Evolutionary conservation across 2,329 filamentous ascomycete genomes (phyloP), one percentile per base, ranked within the genome.

Genomic region (Penicillium palitans): DNA sequence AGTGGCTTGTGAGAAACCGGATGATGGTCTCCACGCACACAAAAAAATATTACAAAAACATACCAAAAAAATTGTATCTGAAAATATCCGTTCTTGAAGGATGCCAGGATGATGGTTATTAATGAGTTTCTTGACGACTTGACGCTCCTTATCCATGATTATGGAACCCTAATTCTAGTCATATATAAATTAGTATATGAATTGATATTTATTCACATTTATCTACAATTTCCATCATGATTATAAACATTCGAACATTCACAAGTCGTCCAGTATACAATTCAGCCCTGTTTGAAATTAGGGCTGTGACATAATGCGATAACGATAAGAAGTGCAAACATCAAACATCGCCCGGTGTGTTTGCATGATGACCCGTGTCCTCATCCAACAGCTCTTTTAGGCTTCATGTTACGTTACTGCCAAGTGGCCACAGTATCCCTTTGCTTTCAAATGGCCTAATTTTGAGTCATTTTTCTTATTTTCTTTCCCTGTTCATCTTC

Each of bases 351-450:
- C 2, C 40, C 13, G 10, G 17, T 6, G 39, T 58, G 55, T 56
- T 60, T 58, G 57, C 55, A 63, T 65, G 47, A 59, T 60, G 60
- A 63, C 64, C 64, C 64, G 64, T 68, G 66, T 65, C 66, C 66
- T 68, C 61, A 58, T 55, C 52, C 45, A 59, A 62, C 54, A 58
- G 55, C 62, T 59, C 60, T 50, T 63, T 57, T 21, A 50, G 31
- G 59, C 52, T 66, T 66, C 65, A 71, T 60, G 66, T 71, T 70
- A 52, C 47, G 66, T 71, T 69, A 50, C 45, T 27, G 54, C 68
- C 70, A 73, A 64, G 68, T 73, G 70, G 68, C 70, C 71, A 66
- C 61, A 61, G 61, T 61, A 57, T 62, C 57, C 62, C 61, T 63
- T 66, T 60, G 59, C 60, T 64, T 62, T 66, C 66, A 54, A 59